phyloP scores from a whole-genome alignment of 2,329 filamentous ascomycete genomes.

The Exophiala xenobiotica region DNA sequence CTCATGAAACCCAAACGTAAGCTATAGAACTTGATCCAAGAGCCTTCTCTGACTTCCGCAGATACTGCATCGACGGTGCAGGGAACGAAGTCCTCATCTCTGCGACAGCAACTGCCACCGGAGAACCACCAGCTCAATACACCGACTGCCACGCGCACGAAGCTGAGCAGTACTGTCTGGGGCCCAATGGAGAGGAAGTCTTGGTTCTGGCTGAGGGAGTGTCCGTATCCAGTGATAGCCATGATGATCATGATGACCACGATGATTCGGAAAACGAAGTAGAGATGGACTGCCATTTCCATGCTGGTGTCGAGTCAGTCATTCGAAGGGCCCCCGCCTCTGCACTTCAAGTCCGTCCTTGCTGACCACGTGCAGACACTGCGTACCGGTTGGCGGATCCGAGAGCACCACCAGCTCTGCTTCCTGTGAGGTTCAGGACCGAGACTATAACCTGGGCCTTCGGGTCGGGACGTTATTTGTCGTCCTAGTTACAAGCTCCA shows the following conservation, averaged over 20 bases:
- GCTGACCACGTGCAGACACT: slow-evolving; percentile 44
- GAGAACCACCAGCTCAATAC: slow-evolving; percentile 59
- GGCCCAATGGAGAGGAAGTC: slow-evolving; percentile 60
- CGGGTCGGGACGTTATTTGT: slow-evolving; percentile 72
- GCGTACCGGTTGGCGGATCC: slow-evolving; percentile 51
- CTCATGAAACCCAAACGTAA: slow-evolving; percentile 49
- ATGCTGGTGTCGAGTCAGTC: slow-evolving; percentile 70
- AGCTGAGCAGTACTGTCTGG: slow-evolving; percentile 61
- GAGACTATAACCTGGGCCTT: slow-evolving; percentile 65
- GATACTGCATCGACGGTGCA: slow-evolving; percentile 36
- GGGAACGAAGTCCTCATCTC: slow-evolving; percentile 41
- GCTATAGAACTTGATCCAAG: too few species aligned
- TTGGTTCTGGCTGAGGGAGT: slow-evolving; percentile 47
- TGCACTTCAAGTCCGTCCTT: not conserved
- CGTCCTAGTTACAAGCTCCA: slow-evolving; percentile 65
- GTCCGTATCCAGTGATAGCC: slow-evolving; percentile 20
- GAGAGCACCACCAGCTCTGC: slow-evolving; percentile 41
- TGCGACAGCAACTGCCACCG: slow-evolving; percentile 53
- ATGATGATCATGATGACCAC: slow-evolving; percentile 31
- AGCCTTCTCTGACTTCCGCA: slow-evolving; percentile 27
- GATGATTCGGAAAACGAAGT: slow-evolving; percentile 29
- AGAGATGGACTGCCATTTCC: slow-evolving; percentile 66
- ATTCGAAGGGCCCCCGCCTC: not conserved
- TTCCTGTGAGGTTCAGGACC: slow-evolving; percentile 37
- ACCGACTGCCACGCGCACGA: slow-evolving; percentile 66